A percentile compares a stretch with the other conserved stretches of the same genome.
Conservation (phyloP, 73 alveolate genomes). For the Tetrahymena elliotti region DNA sequence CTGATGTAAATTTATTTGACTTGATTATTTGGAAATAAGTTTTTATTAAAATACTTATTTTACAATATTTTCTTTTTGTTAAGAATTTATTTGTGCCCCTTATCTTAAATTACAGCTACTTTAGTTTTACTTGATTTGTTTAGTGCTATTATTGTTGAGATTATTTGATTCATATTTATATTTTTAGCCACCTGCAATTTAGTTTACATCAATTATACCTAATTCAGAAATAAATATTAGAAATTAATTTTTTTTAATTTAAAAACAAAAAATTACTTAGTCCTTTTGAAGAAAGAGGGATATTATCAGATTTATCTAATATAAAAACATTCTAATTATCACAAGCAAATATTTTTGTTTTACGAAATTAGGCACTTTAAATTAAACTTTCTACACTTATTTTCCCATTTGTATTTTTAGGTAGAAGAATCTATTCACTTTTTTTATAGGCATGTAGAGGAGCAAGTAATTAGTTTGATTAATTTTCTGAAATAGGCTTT, state of each 20-base stretch:
- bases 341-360: not conserved
- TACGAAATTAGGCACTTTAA: not conserved
- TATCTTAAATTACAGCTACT: not conserved
- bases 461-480: not conserved
- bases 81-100: not conserved
- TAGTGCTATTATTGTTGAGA: not conserved
- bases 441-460: not conserved
- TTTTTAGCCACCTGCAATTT: too few species aligned
- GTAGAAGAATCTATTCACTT: not conserved
- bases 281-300: not conserved
- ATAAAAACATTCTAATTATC: not conserved
- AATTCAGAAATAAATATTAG: not conserved
- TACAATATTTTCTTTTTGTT: not conserved
- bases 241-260: not conserved
- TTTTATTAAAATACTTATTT: not conserved
- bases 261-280: not conserved
- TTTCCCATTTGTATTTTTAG: not conserved
- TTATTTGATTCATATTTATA: not conserved
- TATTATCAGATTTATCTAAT: not conserved
- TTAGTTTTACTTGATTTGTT: not conserved
- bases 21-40: not conserved
- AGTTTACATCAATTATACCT: not conserved
- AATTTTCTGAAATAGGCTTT: not conserved
- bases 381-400: not conserved
- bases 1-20: not conserved